Percentiles rank a stretch among this genome's conserved stretches.
Conservation (phyloP, 1,284 basidiomycete species). For the Salmacisia buchloeana region DNA sequence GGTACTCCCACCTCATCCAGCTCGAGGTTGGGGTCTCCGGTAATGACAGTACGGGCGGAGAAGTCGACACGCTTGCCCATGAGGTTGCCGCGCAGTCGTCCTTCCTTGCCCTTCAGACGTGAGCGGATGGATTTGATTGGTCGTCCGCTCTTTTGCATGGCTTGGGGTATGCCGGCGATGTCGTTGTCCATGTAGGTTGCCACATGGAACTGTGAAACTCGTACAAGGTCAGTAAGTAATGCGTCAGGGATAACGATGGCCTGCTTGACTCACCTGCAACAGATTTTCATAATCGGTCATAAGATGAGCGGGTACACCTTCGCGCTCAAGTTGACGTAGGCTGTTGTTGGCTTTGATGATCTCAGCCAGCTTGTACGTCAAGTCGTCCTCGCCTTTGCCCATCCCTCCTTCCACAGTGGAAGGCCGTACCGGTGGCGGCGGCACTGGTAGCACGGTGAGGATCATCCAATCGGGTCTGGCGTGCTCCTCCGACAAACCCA, state of each 20-base stretch:
- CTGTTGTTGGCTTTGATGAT: slow-evolving; percentile 93
- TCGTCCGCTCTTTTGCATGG: slow-evolving; percentile 92
- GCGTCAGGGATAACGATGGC: not conserved
- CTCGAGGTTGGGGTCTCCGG: slow-evolving; percentile 94
- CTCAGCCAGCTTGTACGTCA: slow-evolving; percentile 96
- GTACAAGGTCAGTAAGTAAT: not conserved
- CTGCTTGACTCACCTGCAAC: slow-evolving; percentile 52
- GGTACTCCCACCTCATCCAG: slow-evolving; percentile 97
- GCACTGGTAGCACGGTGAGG: slow-evolving; percentile 91
- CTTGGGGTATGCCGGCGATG: slow-evolving; percentile 95
- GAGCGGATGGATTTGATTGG: slow-evolving; percentile 98
- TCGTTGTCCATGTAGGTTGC: slow-evolving; percentile 99
- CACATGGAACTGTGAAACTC: slow-evolving; percentile 75
- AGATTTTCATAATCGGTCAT: slow-evolving; percentile 94
- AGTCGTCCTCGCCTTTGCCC: slow-evolving; percentile 93
- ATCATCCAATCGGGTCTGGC: slow-evolving; percentile 99
- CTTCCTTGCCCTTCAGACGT: slow-evolving; percentile 97
- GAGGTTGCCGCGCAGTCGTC: slow-evolving; percentile 91
- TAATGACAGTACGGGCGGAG: slow-evolving; percentile 97
- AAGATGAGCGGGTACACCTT: slow-evolving; percentile 93
- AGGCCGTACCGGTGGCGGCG: slow-evolving; percentile 93
- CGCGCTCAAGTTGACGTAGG: slow-evolving; percentile 86
- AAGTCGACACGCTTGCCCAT: slow-evolving; percentile 99
- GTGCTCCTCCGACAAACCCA: slow-evolving; percentile 91
- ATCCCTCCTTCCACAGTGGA: slow-evolving; percentile 95